Base-by-base conservation (phyloP, 2,329 filamentous ascomycete genomes). In the Botryotinia globosa region DNA sequence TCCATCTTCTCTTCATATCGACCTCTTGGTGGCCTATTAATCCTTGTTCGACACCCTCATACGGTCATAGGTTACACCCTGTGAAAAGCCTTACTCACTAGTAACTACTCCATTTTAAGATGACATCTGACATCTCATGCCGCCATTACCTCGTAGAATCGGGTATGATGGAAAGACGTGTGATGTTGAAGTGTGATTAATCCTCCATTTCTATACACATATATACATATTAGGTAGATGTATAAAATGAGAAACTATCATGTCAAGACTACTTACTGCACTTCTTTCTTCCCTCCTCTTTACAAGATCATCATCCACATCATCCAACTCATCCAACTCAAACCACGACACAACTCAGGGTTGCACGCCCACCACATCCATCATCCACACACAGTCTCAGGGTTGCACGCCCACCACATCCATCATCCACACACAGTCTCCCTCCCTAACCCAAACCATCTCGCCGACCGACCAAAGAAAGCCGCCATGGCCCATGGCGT, bases 11-110 rank as follows among this genome's bases (percentile, higher is more conserved):
- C 37, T 42, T 42, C 39, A 32, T 14, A 22, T 63, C 45, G 61
- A 63, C 61, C 39, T n/a, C 37, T 39, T 61, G 34, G 22, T n/a
- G 34, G 34, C 34, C 59, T n/a, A 32, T 32, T 3, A 18, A 64
- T 64, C 61, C 61, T 32, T 64, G 61, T 6, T 64, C 44, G 45
- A 14, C 61, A 45, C 32, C 56, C 10, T 37, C 34, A 32, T n/a
- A 32, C 39, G n/a, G n/a, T n/a, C n/a, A n/a, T 7, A 64, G 61
- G 61, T 64, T 64, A 64, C 61, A 39, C 61, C 61, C 61, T 64
- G 39, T 8, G 39, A 64, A 29, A 64, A 45, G n/a, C 61, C n/a
- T 22, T 7, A 14, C 61, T 45, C 61, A n/a, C n/a, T n/a, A n/a
- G n/a, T n/a, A n/a, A n/a, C n/a, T n/a, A n/a, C 61, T 45, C 61